These are phyloP conservation scores for Monosporascus sp. DNA, from an alignment of 2,329 filamentous ascomycete genomes.

Conservation along the genomic window DNA sequence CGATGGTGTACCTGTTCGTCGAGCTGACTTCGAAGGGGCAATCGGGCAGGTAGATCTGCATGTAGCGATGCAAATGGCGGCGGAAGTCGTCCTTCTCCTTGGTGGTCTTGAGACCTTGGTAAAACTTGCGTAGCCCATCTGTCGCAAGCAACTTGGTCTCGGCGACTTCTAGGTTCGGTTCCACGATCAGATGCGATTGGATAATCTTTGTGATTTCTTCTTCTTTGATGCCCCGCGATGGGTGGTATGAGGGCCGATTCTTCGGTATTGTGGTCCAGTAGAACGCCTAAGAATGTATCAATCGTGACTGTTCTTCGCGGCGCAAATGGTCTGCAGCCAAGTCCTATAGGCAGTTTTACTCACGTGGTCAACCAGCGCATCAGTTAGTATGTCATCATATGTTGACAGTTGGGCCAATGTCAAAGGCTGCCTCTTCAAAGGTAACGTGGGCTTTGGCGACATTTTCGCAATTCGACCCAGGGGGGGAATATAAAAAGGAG, in stretches of 20 bases:
- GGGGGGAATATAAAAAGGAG: conserved; percentile 1
- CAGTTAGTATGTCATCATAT: conserved; percentile 94
- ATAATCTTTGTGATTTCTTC: conserved; percentile 58
- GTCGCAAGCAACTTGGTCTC: conserved; percentile 69
- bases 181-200: conserved; percentile 64
- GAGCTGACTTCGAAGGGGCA: conserved; percentile 89
- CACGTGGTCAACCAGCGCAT: conserved; percentile 93
- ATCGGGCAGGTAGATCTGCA: conserved; percentile 87
- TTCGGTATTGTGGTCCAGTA: conserved; percentile 98
- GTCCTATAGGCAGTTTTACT: conserved; percentile 31
- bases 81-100: conserved; percentile 84
- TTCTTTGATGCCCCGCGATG: conserved; percentile 72
- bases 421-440: conserved; percentile 63
- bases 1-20: conserved; percentile 93
- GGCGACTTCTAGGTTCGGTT: conserved; percentile 65
- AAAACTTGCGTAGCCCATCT: conserved; percentile 68
- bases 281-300: conserved; percentile 60
- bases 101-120: conserved; percentile 61
- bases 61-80: conserved; percentile 81
- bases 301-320: conserved; percentile 5
- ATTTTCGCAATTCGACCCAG: conserved; percentile 22
- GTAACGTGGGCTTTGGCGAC: conserved; percentile 29
- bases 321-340: not conserved
- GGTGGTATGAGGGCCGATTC: conserved; percentile 80
- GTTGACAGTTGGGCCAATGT: conserved; percentile 83